Conservation (phyloP, 176 grass and related monocot species). For the Tillandsia fasciculata region DNA sequence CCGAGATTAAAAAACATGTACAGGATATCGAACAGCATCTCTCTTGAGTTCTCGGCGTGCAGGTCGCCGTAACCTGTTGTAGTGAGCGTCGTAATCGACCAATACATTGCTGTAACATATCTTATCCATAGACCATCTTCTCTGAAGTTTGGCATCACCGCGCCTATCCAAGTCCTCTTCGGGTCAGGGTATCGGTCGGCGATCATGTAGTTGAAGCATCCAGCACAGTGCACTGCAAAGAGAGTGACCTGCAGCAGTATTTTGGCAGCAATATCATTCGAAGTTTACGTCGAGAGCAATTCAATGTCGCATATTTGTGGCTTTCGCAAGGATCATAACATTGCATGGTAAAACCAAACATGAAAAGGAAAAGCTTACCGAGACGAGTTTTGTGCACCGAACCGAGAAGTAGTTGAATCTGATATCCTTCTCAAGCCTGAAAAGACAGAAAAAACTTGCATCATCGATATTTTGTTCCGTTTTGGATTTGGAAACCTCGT, state of each 20-base stretch:
- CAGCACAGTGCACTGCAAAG: conserved; percentile 23
- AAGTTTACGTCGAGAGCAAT: not conserved
- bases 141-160: conserved; percentile 20
- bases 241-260: conserved; percentile 14
- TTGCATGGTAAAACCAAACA: not conserved
- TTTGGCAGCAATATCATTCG: not conserved
- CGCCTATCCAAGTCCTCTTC: conserved; percentile 27
- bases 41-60: conserved; percentile 23
- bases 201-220: conserved; percentile 27
- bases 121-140: conserved; percentile 9
- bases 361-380: conserved; percentile 19
- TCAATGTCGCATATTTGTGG: too few species aligned
- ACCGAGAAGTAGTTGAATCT: conserved; percentile 57
- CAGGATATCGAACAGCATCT: conserved; percentile 23
- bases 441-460: not conserved
- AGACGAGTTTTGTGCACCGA: conserved; percentile 72
- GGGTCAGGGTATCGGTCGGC: conserved; percentile 24
- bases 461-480: not conserved
- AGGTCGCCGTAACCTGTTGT: conserved; percentile 25
- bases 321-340: too few species aligned
- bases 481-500: not conserved
- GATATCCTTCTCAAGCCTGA: conserved; percentile 72
- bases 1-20: conserved; percentile 27
- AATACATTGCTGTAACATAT: conserved; percentile 24
- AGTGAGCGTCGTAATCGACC: conserved; percentile 25